Conservation (phyloP, 2,329 filamentous ascomycete genomes). For the Diaporthe batatas region DNA sequence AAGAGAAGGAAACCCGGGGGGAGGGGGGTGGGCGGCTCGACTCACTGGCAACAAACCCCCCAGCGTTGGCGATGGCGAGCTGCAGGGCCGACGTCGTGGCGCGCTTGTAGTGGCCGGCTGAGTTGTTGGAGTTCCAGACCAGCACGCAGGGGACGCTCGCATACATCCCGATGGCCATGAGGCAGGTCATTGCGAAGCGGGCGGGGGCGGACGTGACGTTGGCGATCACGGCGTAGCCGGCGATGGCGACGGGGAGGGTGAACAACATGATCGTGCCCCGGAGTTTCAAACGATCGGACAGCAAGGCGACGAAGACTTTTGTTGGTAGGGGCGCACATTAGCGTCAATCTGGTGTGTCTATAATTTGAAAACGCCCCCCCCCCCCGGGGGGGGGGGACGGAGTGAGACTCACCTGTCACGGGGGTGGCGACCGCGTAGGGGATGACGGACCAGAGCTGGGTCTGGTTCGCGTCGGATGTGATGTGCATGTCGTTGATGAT, state of each 20-base stretch:
- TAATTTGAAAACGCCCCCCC: no score
- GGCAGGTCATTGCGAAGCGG: constrained; percentile 75
- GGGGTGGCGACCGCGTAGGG: constrained; percentile 72
- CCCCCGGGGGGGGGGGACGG: no score
- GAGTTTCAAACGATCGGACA: constrained; percentile 72
- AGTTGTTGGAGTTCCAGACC: constrained; percentile 77
- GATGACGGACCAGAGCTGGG: constrained; percentile 74
- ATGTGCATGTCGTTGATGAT: constrained; percentile 71
- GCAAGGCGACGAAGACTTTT: constrained; percentile 66
- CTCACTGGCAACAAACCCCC: constrained; percentile 74
- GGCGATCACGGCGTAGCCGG: constrained; percentile 74
- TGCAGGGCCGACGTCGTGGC: constrained; percentile 76
- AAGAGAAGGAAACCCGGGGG: no score
- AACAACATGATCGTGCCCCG: constrained; percentile 73
- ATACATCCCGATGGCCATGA: constrained; percentile 77
- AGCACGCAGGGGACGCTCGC: constrained; percentile 72
- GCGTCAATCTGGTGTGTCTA: background rate
- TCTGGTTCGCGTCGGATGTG: constrained; percentile 66
- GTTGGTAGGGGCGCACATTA: background rate
- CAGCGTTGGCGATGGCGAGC: constrained; percentile 75
- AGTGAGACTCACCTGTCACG: constrained; percentile 59
- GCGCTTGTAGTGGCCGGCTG: constrained; percentile 77
- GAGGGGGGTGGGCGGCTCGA: background rate
- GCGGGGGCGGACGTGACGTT: constrained; percentile 64
- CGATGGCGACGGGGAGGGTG: constrained; percentile 73